These are phyloP conservation scores for Leccinum pachyderme DNA, from an alignment of 1,284 basidiomycete genomes.

Conservation along the genomic window DNA sequence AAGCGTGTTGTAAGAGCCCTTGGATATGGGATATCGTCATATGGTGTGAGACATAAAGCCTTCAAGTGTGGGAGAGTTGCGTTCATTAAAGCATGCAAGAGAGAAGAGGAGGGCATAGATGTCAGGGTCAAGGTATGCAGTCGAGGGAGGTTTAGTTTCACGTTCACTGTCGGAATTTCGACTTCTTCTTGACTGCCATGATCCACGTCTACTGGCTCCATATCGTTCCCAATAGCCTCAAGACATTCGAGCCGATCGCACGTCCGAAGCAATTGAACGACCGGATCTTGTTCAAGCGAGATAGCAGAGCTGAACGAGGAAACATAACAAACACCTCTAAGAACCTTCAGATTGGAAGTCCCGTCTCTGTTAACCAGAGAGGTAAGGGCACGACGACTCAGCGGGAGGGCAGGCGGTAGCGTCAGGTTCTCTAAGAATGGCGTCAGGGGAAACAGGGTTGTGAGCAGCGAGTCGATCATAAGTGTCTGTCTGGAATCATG, in stretches of 20 bases:
- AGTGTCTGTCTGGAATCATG: conserved; percentile 46
- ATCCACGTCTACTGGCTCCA: conserved; percentile 51
- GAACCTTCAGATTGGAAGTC: conserved; percentile 48
- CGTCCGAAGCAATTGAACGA: conserved; percentile 54
- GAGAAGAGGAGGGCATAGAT: conserved; percentile 63
- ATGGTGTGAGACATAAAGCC: conserved; percentile 75
- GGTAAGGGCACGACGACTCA: conserved; percentile 58
- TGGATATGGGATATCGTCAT: conserved; percentile 60
- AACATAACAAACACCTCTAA: conserved; percentile 65
- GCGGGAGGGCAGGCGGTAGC: conserved; percentile 58
- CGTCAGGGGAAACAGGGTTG: conserved; percentile 62
- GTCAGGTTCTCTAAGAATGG: conserved; percentile 65
- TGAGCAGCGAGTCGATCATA: conserved; percentile 57
- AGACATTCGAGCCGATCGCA: conserved; percentile 65
- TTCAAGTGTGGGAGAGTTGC: conserved; percentile 63
- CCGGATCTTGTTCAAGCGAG: conserved; percentile 42
- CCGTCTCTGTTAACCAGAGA: conserved; percentile 57
- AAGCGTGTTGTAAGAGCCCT: conserved; percentile 58
- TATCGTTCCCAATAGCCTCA: conserved; percentile 60
- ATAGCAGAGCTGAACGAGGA: conserved; percentile 31
- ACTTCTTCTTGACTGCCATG: conserved; percentile 24
- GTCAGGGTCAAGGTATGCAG: conserved; percentile 66
- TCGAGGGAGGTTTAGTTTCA: conserved; percentile 50
- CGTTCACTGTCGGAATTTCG: conserved; percentile 16
- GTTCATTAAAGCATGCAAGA: conserved; percentile 59